A percentile compares a stretch with the other conserved stretches of the same genome.
phyloP scores from a whole-genome alignment of 352 stramenopile genomes.

The Phytophthora pini region DNA sequence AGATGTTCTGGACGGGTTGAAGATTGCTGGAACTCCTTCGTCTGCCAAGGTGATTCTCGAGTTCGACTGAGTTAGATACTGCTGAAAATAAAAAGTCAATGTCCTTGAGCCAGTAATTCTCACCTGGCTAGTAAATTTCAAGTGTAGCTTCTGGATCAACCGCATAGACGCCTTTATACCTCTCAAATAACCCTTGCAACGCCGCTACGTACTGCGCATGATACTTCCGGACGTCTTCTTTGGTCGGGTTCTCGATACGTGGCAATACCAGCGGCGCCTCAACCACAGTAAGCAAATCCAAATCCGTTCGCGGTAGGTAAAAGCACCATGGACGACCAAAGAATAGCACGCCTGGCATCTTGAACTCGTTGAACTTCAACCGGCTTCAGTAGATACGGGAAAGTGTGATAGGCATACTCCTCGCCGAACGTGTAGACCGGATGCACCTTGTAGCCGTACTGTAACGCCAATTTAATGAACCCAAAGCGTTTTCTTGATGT shows the following conservation, averaged over 20 bases:
- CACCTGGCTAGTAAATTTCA: no score
- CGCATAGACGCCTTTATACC: slow-evolving; percentile 43
- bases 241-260: slow-evolving; percentile 82
- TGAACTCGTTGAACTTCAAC: slow-evolving; percentile 70
- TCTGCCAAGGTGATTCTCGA: slow-evolving; percentile 38
- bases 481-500: no score
- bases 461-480: no score
- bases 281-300: slow-evolving; percentile 88
- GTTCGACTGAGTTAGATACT: slow-evolving; percentile 19
- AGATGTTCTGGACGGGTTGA: slow-evolving; percentile 27
- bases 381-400: no score
- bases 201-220: slow-evolving; percentile 85
- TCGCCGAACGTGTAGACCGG: no score
- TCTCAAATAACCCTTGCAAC: slow-evolving; percentile 67
- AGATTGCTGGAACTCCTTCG: slow-evolving; percentile 30
- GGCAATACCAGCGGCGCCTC: slow-evolving; percentile 87
- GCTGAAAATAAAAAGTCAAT: neutral
- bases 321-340: slow-evolving; percentile 75
- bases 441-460: no score
- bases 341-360: slow-evolving; percentile 83
- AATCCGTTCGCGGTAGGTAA: slow-evolving; percentile 79
- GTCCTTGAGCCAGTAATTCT: neutral
- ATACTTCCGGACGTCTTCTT: slow-evolving; percentile 83
- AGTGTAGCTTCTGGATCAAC: no score
- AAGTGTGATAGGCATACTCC: no score